A percentile compares a stretch with the other conserved stretches of the same genome.
These are phyloP conservation scores for Phlebiopsis gigantea DNA, from an alignment of 768 basidiomycete genomes.

Conservation along the genomic window DNA sequence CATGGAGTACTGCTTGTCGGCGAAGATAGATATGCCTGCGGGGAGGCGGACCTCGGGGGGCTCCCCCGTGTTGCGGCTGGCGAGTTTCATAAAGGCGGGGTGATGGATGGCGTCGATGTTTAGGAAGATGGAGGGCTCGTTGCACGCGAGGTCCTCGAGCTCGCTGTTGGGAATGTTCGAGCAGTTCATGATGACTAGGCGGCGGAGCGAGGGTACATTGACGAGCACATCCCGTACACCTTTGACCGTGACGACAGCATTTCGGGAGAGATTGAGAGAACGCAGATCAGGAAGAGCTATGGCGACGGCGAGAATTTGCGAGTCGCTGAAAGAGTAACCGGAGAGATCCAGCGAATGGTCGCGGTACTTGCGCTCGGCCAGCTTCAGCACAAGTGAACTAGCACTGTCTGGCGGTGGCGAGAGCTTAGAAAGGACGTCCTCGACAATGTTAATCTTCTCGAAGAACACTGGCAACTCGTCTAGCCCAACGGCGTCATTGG, in stretches of 20 bases:
- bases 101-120: conserved; percentile 23
- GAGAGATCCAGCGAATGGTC: conserved; percentile 22
- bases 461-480: conserved; percentile 28
- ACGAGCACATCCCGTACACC: conserved; percentile 21
- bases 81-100: conserved; percentile 17
- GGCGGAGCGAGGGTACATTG: conserved; percentile 18
- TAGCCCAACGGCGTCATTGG: conserved; percentile 20
- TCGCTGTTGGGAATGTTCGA: conserved; percentile 20
- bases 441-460: conserved; percentile 22
- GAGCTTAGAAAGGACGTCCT: conserved; percentile 15
- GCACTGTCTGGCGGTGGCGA: conserved; percentile 25
- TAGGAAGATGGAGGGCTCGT: conserved; percentile 24
- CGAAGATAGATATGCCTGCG: neutral
- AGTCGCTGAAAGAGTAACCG: conserved; percentile 18
- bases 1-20: neutral
- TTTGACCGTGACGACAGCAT: conserved; percentile 20
- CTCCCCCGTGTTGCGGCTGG: conserved; percentile 11
- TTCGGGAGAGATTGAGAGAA: conserved; percentile 26
- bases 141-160: conserved; percentile 20
- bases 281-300: conserved; percentile 10
- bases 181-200: conserved; percentile 23
- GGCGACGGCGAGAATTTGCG: conserved; percentile 21
- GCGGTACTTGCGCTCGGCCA: conserved; percentile 13
- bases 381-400: conserved; percentile 20
- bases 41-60: neutral